Evolutionary conservation across 495 filamentous ascomycete species (phyloP), one percentile per base, ranked within the genome.

Genomic region (Trichocladium antarcticum): DNA sequence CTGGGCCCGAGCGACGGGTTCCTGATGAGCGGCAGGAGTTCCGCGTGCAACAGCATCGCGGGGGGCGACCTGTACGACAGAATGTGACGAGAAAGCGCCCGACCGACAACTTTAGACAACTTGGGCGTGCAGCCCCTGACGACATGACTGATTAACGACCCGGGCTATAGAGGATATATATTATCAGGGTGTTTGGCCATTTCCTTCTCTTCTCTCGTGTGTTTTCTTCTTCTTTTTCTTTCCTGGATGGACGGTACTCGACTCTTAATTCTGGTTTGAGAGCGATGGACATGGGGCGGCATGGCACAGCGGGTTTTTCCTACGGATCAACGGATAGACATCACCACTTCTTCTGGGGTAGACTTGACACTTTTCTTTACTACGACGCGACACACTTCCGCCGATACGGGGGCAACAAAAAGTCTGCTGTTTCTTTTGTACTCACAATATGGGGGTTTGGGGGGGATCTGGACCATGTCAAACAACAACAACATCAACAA

Each of bases 1-100:
- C 67, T 96, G 48, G 83, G 80, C 50, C 73, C 77, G 1, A 67
- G 71, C 37, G 77, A 72, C 45, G 82, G 81, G 1, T 87, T 81
- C 60, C 67, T 65, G 52, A 42, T 48, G 21, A 74, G 72, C 52
- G 70, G 71, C 45, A 63, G 71, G 53, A 74, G 68, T 42, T 73
- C 69, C n/a, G 58, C 71, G 20, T 68, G 58, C 41, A 70, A 66
- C 60, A 75, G 72, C 54, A 51, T 75, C 11, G 60, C 68, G 3
- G 71, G 72, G 15, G 66, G 60, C 8, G 69, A 74, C 19, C 57
- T 71, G 21, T 60, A 64, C 53, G 66, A 69, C 44, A 51, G 63
- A 37, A 55, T 64, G 53, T 67, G 55, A 55, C 63, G 53, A 66
- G 55, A 56, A 31, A 39, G 14, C 20, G 8, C 24, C n/a, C n/a